Evolutionary conservation across 2,329 filamentous ascomycete genomes (phyloP).

Genomic region (Berkeleyomyces basicola): DNA sequence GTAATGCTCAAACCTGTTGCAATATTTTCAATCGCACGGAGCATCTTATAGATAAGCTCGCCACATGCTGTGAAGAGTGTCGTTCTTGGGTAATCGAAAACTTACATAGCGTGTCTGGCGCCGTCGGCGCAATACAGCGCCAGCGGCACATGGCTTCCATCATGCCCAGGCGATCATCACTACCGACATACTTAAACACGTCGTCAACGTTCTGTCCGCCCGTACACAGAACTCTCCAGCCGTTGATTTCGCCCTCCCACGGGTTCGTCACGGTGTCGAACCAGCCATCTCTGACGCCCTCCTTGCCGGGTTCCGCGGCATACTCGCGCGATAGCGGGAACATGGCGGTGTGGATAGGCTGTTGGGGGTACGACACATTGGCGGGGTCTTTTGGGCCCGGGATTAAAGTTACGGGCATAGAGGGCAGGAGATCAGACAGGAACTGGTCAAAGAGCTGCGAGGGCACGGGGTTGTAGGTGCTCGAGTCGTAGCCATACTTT

Average conservation of each 20-base stretch:
- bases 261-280: constrained; percentile 86
- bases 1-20: not conserved
- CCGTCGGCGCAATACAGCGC: constrained; percentile 81
- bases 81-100: constrained; percentile 13
- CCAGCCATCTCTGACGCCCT: constrained; percentile 38
- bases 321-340: constrained; percentile 64
- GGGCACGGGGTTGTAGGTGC: constrained; percentile 71
- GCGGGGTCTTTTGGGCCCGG: constrained; percentile 75
- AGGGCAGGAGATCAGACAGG: constrained; percentile 63
- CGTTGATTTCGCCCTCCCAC: constrained; percentile 79
- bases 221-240: constrained; percentile 72
- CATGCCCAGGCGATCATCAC: constrained; percentile 62
- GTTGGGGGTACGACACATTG: constrained; percentile 78
- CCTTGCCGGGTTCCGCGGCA: constrained; percentile 27
- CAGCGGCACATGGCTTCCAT: constrained; percentile 92
- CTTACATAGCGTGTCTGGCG: constrained; percentile 87
- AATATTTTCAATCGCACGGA: not conserved
- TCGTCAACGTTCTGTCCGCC: constrained; percentile 90
- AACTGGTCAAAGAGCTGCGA: constrained; percentile 73
- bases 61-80: not conserved
- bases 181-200: constrained; percentile 76
- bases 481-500: constrained; percentile 90
- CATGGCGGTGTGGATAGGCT: constrained; percentile 83
- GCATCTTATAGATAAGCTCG: not conserved
- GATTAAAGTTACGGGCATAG: constrained; percentile 74